phyloP scores from a whole-genome alignment of 768 basidiomycete genomes.

The Lentinula boryana region DNA sequence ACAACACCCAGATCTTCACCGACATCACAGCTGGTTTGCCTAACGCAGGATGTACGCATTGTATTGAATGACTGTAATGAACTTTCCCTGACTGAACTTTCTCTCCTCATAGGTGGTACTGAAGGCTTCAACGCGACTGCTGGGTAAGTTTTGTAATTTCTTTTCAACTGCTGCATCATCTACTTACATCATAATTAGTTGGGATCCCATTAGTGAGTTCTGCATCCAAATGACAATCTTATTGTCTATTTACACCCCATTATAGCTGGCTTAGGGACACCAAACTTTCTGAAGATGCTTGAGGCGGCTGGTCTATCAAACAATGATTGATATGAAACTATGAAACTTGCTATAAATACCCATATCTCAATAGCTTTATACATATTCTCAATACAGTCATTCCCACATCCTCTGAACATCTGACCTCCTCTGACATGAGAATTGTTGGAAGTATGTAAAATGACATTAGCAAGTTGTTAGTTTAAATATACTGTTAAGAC shows the following conservation, averaged over 20 bases:
- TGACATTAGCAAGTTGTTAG: no score
- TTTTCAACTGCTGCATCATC: background rate
- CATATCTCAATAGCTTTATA: no score
- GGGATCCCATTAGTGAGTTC: conserved; percentile 1
- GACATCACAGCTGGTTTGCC: conserved; percentile 6
- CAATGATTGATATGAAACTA: background rate
- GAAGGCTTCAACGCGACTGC: background rate
- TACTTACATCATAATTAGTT: background rate
- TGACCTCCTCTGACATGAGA: no score
- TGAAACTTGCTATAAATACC: no score
- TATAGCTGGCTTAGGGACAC: conserved; percentile 4
- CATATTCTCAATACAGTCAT: no score
- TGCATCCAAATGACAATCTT: background rate
- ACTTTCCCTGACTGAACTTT: background rate
- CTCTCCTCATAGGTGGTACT: background rate
- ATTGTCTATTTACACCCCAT: background rate
- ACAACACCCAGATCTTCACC: conserved; percentile 5
- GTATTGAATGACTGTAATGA: background rate
- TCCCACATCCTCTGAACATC: no score
- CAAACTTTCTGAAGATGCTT: conserved; percentile 1
- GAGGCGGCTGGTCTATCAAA: background rate
- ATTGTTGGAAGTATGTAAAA: no score
- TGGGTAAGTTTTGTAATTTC: background rate
- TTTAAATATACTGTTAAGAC: no score
- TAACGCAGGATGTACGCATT: conserved; percentile 1